A percentile compares a stretch with the other conserved stretches of the same genome.
Conservation (phyloP, 2,329 filamentous ascomycete genomes). For the Sordariomycetes sp. region DNA sequence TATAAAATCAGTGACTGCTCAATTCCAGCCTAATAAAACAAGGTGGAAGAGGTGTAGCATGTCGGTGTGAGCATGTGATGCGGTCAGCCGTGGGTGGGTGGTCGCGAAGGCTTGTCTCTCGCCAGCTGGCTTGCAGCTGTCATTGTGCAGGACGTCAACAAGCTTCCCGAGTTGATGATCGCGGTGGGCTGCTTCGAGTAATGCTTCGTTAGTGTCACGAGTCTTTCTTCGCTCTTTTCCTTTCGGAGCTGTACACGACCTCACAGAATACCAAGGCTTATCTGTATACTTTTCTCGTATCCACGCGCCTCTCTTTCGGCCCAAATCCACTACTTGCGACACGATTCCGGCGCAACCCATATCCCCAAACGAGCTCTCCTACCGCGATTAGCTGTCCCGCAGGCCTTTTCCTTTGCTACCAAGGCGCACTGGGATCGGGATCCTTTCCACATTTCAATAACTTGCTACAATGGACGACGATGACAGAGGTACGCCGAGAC, state of each 20-base stretch:
- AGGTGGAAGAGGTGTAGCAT: no score
- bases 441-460: background rate
- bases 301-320: background rate
- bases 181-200: background rate
- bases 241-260: background rate
- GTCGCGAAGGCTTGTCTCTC: background rate
- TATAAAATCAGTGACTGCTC: no score
- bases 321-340: background rate
- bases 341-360: background rate
- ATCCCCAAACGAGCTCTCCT: background rate
- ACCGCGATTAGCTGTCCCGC: background rate
- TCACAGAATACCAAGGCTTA: background rate
- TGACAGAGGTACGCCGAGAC: slow-evolving; percentile 9
- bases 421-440: background rate
- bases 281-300: background rate
- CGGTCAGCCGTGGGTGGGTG: background rate
- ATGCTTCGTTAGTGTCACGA: background rate
- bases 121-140: background rate
- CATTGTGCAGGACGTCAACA: background rate
- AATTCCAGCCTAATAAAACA: no score
- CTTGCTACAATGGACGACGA: slow-evolving; percentile 16
- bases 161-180: background rate
- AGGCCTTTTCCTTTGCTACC: background rate
- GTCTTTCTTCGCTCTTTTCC: background rate
- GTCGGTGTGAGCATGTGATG: no score